A percentile compares a stretch with the other conserved stretches of the same genome.
These are phyloP conservation scores for Scheffersomyces amazonensis DNA, from an alignment of 805 yeast genomes.

Conservation along the genomic window DNA sequence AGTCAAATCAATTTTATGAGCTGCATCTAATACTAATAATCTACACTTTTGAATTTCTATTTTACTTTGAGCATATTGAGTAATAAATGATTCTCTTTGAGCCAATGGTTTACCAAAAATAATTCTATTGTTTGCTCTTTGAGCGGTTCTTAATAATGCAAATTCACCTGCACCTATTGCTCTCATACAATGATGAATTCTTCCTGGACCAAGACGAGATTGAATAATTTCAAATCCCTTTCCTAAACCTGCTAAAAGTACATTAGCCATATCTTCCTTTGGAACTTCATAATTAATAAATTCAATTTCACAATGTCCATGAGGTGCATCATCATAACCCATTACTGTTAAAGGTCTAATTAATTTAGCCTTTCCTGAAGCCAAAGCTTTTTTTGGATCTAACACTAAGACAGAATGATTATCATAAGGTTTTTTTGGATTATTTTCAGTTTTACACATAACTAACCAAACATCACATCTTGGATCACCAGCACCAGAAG, in stretches of 20 bases:
- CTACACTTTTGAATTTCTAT: conserved; percentile 54
- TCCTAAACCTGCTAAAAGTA: conserved; percentile 43
- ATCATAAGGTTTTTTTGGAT: conserved; percentile 30
- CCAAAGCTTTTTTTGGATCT: conserved; percentile 48
- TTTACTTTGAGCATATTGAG: conserved; percentile 49
- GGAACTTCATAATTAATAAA: conserved; percentile 51
- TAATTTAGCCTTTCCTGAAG: conserved; percentile 46
- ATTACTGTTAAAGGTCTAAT: conserved; percentile 52
- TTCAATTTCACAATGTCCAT: conserved; percentile 63
- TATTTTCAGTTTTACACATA: conserved; percentile 46
- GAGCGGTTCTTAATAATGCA: conserved; percentile 45
- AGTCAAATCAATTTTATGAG: conserved; percentile 52
- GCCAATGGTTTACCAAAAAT: conserved; percentile 53
- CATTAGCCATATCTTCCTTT: conserved; percentile 38
- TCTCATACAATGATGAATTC: conserved; percentile 71
- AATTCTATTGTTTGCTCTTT: conserved; percentile 50
- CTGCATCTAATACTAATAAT: conserved; percentile 55
- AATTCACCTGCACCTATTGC: conserved; percentile 59
- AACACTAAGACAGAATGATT: conserved; percentile 58
- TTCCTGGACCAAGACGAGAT: conserved; percentile 66
- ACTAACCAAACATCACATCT: conserved; percentile 52
- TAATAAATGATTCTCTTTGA: conserved; percentile 48
- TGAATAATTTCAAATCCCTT: conserved; percentile 63
- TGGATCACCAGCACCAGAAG: conserved; percentile 70
- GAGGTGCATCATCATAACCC: conserved; percentile 69